Base-by-base conservation (phyloP, 2,329 filamentous ascomycete species). In the Ophiostoma sp. region DNA sequence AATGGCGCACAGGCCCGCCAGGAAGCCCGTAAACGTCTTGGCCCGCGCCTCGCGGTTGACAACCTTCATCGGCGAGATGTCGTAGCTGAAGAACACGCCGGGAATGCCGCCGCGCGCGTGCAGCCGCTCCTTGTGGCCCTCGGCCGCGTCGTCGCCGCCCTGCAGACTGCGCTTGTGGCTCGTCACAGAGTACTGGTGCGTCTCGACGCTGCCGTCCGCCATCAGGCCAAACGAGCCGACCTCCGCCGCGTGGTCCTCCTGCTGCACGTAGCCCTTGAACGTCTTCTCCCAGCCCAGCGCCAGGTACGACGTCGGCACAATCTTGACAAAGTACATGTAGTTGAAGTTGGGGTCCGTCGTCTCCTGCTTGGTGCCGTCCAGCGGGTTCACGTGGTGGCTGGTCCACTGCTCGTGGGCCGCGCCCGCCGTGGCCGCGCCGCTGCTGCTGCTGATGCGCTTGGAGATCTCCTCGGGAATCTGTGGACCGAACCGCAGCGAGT, bases 261-360 rank as follows among this genome's bases (percentile, higher is more conserved):
- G 62, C 76, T 76, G 66, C 71, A 78, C 76, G 70, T 79, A 76
- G 62, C 76, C 77, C 52, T 71, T 75, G 70, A 81, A 80, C 71
- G 84, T 84, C 76, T 88, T 87, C 77, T 93, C 89, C 92, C 93
- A 96, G 73, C 93, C 93, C 1, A 99, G 86, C 2, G 95, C 93
- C 35, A 98, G 86, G 79, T 98, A 99, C 0, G 93, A 94, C 1
- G 95, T 99, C 3, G 92, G 93, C 41, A 99, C 95, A 71, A 99
- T 95, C 84, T 99, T 99, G 80, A 99, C 86, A 80, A 99, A 99
- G 84, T 99, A 99, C 93, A 98, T 97, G 80, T 90, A 99, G 83
- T 97, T 99, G 84, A 86, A 97, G 74, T 91, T 91, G 75, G 92
- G 87, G 76, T 97, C 93, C 48, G 86, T 83, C 1, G 93, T 96